A percentile compares a stretch with the other conserved stretches of the same genome.
These are phyloP conservation scores for Cyclotella sp. DNA, from an alignment of 108 stramenopile genomes.

Conservation along the genomic window DNA sequence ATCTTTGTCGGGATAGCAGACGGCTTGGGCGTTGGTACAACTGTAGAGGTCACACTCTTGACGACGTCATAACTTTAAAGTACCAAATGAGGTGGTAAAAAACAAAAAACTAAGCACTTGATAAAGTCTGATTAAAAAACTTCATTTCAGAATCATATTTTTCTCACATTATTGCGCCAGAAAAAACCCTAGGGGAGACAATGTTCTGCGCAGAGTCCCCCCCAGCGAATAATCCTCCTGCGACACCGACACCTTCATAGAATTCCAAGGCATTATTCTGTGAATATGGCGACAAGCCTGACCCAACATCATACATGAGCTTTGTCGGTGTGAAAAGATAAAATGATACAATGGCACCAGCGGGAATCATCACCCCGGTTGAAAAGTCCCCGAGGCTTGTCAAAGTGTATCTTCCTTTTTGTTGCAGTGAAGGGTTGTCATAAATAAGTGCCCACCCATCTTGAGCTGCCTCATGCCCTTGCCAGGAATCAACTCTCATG, in stretches of 20 bases:
- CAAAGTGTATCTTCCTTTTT: slow-evolving; percentile 6
- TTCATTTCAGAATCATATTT: not conserved
- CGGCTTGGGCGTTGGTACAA: not conserved
- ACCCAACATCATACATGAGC: slow-evolving; percentile 12
- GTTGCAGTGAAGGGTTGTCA: not conserved
- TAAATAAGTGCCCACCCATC: slow-evolving; percentile 7
- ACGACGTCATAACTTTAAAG: not conserved
- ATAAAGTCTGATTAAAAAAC: not conserved
- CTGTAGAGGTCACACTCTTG: not conserved
- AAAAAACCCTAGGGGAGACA: slow-evolving; percentile 8
- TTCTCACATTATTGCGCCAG: not conserved
- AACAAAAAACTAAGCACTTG: not conserved
- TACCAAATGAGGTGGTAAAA: not conserved
- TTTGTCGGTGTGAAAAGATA: slow-evolving; percentile 18
- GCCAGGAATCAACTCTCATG: not conserved
- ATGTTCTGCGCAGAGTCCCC: not conserved
- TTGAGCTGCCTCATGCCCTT: not conserved
- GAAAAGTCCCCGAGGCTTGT: slow-evolving; percentile 2
- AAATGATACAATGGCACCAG: slow-evolving; percentile 13
- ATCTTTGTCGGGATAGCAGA: not conserved
- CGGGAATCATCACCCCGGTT: not conserved
- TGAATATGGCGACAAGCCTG: not conserved
- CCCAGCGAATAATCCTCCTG: not conserved
- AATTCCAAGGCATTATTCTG: slow-evolving; percentile 4
- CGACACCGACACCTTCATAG: slow-evolving; percentile 13